Conservation (phyloP, 495 filamentous ascomycete species). For the Durotheca rogersii region DNA sequence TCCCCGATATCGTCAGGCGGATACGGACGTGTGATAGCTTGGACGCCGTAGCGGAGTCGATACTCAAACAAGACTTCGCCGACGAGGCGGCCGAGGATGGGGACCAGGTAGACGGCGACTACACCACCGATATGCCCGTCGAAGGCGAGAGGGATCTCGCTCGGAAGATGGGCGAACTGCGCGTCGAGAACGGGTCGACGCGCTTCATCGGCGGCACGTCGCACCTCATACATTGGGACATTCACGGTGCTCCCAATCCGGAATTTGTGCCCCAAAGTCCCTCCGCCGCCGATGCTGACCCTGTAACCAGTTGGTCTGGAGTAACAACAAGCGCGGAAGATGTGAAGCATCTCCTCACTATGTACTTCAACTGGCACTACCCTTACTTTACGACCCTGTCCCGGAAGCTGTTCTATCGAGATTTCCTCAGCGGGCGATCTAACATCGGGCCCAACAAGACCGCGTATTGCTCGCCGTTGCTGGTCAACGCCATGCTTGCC, state of each 20-base stretch:
- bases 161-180: slow-evolving; percentile 88
- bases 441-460: slow-evolving; percentile 47
- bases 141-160: slow-evolving; percentile 84
- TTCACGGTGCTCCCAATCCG: slow-evolving; percentile 55
- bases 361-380: slow-evolving; percentile 99
- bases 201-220: slow-evolving; percentile 95
- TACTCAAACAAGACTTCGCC: slow-evolving; percentile 55
- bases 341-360: slow-evolving; percentile 84
- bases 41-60: slow-evolving; percentile 82
- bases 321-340: slow-evolving; percentile 79
- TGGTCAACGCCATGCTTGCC: slow-evolving; percentile 96
- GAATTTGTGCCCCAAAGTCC: slow-evolving; percentile 53
- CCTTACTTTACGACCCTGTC: slow-evolving; percentile 93
- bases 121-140: slow-evolving; percentile 47
- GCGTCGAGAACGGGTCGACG: slow-evolving; percentile 83
- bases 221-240: slow-evolving; percentile 72
- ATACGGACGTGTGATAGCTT: slow-evolving; percentile 91
- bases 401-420: slow-evolving; percentile 83
- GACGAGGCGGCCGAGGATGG: slow-evolving; percentile 48
- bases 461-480: slow-evolving; percentile 80
- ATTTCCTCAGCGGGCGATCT: slow-evolving; percentile 69
- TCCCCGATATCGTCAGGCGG: slow-evolving; percentile 74
- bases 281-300: slow-evolving; percentile 55
- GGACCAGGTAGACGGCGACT: slow-evolving; percentile 41
- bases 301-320: slow-evolving; percentile 80